Evolutionary conservation across 129 eudicot genomes (phyloP), one percentile per base, ranked within the genome.

Genomic region (Lactuca sativa): DNA sequence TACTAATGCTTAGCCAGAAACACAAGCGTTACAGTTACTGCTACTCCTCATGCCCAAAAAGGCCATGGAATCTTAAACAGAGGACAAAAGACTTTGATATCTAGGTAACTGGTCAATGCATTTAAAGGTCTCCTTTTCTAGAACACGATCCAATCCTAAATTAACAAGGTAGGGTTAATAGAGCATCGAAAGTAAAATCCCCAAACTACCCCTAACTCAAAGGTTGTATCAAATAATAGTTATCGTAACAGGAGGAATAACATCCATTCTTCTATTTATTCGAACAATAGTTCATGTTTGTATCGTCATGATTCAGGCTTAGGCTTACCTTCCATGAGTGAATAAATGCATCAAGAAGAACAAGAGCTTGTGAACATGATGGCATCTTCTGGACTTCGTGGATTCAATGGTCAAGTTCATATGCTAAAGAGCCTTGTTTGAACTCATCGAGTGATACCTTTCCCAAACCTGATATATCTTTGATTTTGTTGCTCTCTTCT

Each of bases 141-240:
- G 97, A 81, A 90, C 97, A 40, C 73, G 80, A 17, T 93, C 99
- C 1, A 89, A 97, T 59, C 99, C 99, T n/a, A 92, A 93, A 38
- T 77, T 93, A 36, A 89, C 95, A 0, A 81, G 74, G 74, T 38
- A 79, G 70, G 49, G 88, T 62, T 49, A 74, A 70, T 58, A 82
- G 68, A 78, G 62, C 60, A 40, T 76, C 77, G 92, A 89, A 72
- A n/a, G n/a, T n/a, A n/a, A n/a, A n/a, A n/a, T n/a, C 77, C 59
- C 64, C 81, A 81, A 54, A 76, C 81, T 36, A 40, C 52, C 40
- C 69, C 68, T 1, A 82, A 77, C 62, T 11, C 37, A 49, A 83
- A 73, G 13, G n/a, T n/a, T n/a, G n/a, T 59, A 41, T 55, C 49
- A 38, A 78, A 71, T 71, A 78, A 70, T 60, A 51, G 58, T 60